These are phyloP conservation scores for Gymnopilus junonius DNA, from an alignment of 768 basidiomycete genomes.

Conservation along the genomic window DNA sequence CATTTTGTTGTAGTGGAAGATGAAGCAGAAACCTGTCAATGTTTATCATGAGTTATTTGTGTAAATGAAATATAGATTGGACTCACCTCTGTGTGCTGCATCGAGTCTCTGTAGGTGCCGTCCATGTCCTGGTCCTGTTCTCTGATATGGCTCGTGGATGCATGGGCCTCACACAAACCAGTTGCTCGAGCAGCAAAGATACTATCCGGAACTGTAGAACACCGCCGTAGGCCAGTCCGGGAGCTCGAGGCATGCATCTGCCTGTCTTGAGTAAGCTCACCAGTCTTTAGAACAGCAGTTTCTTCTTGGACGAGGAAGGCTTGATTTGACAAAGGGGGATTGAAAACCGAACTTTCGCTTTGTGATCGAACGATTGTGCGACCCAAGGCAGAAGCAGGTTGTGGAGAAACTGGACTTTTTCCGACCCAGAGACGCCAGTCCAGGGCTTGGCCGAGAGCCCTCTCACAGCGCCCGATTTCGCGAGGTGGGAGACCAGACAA, in stretches of 20 bases:
- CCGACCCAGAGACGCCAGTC: constrained; percentile 96
- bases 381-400: constrained; percentile 16
- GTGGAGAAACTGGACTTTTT: constrained; percentile 47
- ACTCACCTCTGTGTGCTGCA: neutral
- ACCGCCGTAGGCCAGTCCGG: constrained; percentile 36
- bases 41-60: neutral
- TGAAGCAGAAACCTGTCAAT: neutral
- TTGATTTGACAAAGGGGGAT: constrained; percentile 16
- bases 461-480: constrained; percentile 89
- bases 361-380: constrained; percentile 52
- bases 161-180: neutral
- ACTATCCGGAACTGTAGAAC: constrained; percentile 46
- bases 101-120: neutral
- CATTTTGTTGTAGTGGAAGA: neutral
- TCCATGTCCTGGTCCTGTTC: neutral
- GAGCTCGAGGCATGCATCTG: neutral
- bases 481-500: constrained; percentile 84
- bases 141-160: neutral
- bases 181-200: constrained; percentile 15
- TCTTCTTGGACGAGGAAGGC: constrained; percentile 29
- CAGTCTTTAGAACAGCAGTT: neutral
- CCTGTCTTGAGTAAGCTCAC: neutral
- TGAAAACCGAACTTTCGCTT: constrained; percentile 48
- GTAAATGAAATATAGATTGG: neutral
- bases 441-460: constrained; percentile 83